Evolutionary conservation across 2,329 filamentous ascomycete species (phyloP).

Genomic region (Cladophialophora exuberans): DNA sequence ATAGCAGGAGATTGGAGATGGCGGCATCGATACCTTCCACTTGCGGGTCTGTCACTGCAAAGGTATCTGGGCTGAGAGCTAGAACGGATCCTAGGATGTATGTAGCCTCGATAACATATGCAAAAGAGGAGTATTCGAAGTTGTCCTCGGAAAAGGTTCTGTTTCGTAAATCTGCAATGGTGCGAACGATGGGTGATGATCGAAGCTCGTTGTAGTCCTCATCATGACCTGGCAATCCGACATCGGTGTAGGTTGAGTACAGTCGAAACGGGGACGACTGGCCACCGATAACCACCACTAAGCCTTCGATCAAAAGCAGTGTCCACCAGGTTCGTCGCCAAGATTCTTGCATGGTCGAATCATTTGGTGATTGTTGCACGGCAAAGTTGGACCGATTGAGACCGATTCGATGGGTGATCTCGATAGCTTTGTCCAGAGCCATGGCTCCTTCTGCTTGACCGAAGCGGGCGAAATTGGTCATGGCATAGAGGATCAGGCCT

Average conservation of each 20-base stretch:
- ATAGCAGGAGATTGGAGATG: conserved; percentile 75
- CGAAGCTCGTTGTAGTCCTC: conserved; percentile 60
- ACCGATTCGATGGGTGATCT: conserved; percentile 73
- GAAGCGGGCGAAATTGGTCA: conserved; percentile 40
- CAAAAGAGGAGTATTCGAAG: conserved; percentile 77
- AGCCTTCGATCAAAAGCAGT: conserved; percentile 77
- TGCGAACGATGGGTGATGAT: conserved; percentile 61
- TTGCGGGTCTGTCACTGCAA: conserved; percentile 43
- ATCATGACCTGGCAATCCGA: conserved; percentile 81
- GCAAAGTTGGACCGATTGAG: conserved; percentile 70
- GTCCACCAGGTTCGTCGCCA: conserved; percentile 93
- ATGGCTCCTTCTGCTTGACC: conserved; percentile 39
- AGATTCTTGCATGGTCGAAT: conserved; percentile 75
- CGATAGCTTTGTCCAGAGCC: conserved; percentile 65
- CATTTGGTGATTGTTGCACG: conserved; percentile 48
- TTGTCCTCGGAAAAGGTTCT: conserved; percentile 73
- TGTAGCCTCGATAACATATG: conserved; percentile 80
- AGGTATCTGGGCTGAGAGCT: conserved; percentile 38
- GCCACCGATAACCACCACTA: conserved; percentile 71
- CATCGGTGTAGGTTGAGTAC: conserved; percentile 73
- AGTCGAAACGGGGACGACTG: conserved; percentile 42
- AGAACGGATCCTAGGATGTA: conserved; percentile 79
- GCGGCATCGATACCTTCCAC: conserved; percentile 62
- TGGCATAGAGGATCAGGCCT: conserved; percentile 42
- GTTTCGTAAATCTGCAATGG: conserved; percentile 62